Evolutionary conservation across 2,329 filamentous ascomycete genomes (phyloP).

Genomic region (Aspergillus unguis): DNA sequence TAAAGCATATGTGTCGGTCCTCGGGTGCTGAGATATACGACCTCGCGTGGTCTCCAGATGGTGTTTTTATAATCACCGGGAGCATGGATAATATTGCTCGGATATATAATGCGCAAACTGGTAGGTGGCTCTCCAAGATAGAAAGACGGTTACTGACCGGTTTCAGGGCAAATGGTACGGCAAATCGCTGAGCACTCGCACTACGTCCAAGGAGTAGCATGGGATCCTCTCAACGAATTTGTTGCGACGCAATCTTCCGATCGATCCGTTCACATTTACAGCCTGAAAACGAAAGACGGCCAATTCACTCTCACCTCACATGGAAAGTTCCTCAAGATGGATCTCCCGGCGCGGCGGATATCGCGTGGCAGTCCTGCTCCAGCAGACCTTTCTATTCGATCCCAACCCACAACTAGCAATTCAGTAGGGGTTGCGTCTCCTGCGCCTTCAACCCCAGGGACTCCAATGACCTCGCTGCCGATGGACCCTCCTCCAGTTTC

Average conservation of each 20-base stretch:
- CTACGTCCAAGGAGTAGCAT: slow-evolving; percentile 96
- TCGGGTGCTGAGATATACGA: slow-evolving; percentile 97
- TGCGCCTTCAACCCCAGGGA: slow-evolving; percentile 85
- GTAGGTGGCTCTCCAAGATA: slow-evolving; percentile 46
- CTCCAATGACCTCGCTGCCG: slow-evolving; percentile 83
- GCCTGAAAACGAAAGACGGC: slow-evolving; percentile 91
- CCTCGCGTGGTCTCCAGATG: slow-evolving; percentile 97
- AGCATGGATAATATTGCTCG: slow-evolving; percentile 99
- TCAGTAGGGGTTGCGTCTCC: slow-evolving; percentile 69
- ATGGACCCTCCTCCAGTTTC: slow-evolving; percentile 96
- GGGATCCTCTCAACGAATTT: slow-evolving; percentile 97
- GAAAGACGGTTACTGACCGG: too few relatives aligned
- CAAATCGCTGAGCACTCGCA: slow-evolving; percentile 97
- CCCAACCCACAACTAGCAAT: slow-evolving; percentile 33
- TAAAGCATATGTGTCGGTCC: slow-evolving; percentile 96
- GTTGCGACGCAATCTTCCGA: slow-evolving; percentile 98
- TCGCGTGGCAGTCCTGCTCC: slow-evolving; percentile 91
- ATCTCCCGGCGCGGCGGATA: slow-evolving; percentile 85
- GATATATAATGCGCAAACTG: slow-evolving; percentile 92
- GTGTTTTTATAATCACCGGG: slow-evolving; percentile 91
- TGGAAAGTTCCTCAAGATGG: slow-evolving; percentile 83
- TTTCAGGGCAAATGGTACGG: slow-evolving; percentile 64
- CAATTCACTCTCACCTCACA: slow-evolving; percentile 80
- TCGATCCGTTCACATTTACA: slow-evolving; percentile 96
- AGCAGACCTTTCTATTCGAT: slow-evolving; percentile 60